Evolutionary conservation across 805 yeast genomes (phyloP), one percentile per base, ranked within the genome.

Genomic region (Wickerhamomyces xylosicus): DNA sequence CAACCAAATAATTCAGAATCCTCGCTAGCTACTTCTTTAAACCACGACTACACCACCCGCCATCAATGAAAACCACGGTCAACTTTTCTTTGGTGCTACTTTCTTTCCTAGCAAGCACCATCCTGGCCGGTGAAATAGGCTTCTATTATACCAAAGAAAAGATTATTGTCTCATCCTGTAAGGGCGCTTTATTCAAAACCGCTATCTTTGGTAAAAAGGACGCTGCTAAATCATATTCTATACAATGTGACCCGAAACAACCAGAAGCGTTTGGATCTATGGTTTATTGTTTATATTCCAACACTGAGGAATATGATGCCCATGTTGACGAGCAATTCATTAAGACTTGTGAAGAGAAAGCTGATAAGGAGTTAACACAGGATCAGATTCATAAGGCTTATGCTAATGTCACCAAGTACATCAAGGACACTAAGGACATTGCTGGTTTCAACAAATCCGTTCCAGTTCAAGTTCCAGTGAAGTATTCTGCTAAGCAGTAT

Each of bases 341-440:
- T 17, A 43, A 52, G 14, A 38, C 47, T n/a, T 61, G 65, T 44
- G 39, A n/a, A n/a, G n/a, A n/a, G n/a, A n/a, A 28, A 1, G 41
- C 40, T 8, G 42, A 34, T 9, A 47, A 52, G 10, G 31, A 19
- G 3, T 54, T 66, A 37, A 64, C 73, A 6, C 46, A 44, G 27
- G 59, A 53, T 14, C 48, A 61, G 19, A 58, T 68, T 39, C 44
- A 57, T 13, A 52, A 47, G 1, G 58, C 72, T 2, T 69, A 61
- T 41, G 48, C 59, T 4, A 72, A 72, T 42, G 75, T 73, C n/a
- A 64, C 74, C 7, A 35, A 57, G 7, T 64, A 64, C 49, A 45
- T 69, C 40, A 57, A 61, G 7, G 58, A 64, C 42, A 55, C 62
- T 21, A 52, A 60, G 8, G 31, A 32, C 5, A 38, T 52, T 17